Percentiles rank a stretch among this genome's conserved stretches.
These are phyloP conservation scores for Colletotrichum higginsianum DNA, from an alignment of 2,329 filamentous ascomycete genomes.

Conservation along the genomic window DNA sequence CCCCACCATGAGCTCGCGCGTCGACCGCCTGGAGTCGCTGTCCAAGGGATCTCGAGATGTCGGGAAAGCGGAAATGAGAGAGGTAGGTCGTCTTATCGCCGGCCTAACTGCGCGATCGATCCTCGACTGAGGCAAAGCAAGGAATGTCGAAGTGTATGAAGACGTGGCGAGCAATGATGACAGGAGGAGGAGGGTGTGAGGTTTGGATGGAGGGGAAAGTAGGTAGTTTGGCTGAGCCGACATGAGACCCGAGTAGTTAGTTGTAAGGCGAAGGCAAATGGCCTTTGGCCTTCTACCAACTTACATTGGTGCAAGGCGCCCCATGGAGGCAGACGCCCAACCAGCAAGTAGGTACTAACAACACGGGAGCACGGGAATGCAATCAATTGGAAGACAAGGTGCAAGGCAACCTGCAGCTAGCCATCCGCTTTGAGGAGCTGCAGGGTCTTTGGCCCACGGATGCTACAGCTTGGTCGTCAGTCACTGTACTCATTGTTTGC, in stretches of 20 bases:
- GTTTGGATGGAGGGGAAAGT: background rate
- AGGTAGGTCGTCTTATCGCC: background rate
- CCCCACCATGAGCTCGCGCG: background rate
- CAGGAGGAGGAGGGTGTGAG: background rate
- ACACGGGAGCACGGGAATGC: background rate
- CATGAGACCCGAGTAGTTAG: background rate
- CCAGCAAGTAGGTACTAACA: background rate
- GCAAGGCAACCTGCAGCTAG: conserved; percentile 17
- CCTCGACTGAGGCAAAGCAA: background rate
- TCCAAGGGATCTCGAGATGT: background rate
- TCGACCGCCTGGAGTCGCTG: background rate
- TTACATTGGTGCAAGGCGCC: background rate
- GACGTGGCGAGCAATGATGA: background rate
- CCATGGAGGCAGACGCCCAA: background rate
- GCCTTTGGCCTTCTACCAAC: background rate
- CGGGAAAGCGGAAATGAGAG: background rate
- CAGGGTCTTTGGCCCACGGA: background rate
- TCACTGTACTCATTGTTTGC: background rate
- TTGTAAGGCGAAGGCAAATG: background rate
- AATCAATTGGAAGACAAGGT: conserved; percentile 1
- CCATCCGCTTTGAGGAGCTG: background rate
- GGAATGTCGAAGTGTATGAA: too few species aligned
- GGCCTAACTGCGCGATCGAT: background rate
- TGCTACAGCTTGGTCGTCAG: background rate
- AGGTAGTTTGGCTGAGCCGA: background rate